Conservation (phyloP, 306 rosid genomes). For the Begonia peltatifolia region DNA sequence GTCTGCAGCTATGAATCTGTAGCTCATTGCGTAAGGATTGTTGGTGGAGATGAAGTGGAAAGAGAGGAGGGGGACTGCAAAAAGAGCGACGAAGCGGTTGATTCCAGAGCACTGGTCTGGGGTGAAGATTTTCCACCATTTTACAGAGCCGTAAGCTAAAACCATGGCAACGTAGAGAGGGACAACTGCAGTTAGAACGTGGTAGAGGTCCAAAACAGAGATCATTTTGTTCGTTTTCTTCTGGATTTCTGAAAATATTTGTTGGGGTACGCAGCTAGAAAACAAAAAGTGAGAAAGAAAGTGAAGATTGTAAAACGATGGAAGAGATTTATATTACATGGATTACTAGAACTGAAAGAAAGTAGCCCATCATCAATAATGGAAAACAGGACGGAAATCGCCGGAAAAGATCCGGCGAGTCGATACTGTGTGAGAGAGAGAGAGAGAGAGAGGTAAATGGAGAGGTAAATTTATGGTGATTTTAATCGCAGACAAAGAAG, state of each 20-base stretch:
- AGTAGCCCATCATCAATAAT: not conserved
- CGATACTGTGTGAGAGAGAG: not conserved
- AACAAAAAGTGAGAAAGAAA: no score
- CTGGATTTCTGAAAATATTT: not conserved
- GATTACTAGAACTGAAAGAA: not conserved
- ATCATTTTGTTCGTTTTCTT: constrained; percentile 20
- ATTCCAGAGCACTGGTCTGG: constrained; percentile 46
- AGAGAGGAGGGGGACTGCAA: constrained; percentile 42
- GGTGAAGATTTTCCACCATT: constrained; percentile 46
- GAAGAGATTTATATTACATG: no score
- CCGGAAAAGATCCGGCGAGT: not conserved
- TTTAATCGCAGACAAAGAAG: constrained; percentile 1
- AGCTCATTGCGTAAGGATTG: constrained; percentile 41
- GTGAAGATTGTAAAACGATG: no score
- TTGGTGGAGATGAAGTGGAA: constrained; percentile 42
- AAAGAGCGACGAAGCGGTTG: constrained; percentile 43
- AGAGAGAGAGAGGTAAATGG: not conserved
- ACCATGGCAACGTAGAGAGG: constrained; percentile 21
- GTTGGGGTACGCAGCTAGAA: not conserved
- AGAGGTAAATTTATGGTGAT: not conserved
- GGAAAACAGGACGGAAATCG: not conserved
- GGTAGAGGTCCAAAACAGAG: constrained; percentile 27
- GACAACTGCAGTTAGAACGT: constrained; percentile 46
- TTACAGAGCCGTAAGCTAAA: constrained; percentile 1
- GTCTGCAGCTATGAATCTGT: constrained; percentile 34